Evolutionary conservation across 2,329 filamentous ascomycete species (phyloP).

Genomic region (Trichoderma atroviride): DNA sequence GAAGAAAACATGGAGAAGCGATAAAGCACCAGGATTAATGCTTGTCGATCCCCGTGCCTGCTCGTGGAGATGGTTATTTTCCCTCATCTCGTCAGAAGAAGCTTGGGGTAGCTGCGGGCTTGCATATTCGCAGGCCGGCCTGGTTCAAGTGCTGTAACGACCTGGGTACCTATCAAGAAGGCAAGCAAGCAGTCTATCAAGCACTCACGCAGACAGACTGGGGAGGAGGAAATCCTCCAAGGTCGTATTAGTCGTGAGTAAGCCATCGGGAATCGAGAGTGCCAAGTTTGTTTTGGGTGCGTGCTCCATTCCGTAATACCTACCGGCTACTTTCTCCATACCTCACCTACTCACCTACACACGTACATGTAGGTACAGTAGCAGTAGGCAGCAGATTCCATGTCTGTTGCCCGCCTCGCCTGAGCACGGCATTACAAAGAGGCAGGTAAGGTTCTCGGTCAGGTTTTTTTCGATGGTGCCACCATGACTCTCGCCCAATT

Average conservation of each 20-base stretch:
- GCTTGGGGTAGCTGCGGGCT: neutral
- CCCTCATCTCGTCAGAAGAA: slow-evolving; percentile 9
- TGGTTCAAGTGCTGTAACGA: neutral
- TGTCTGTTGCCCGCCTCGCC: slow-evolving; percentile 16
- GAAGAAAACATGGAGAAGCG: slow-evolving; percentile 27
- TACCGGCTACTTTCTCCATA: neutral
- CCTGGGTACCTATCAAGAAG: neutral
- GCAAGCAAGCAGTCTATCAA: neutral
- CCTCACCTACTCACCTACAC: neutral
- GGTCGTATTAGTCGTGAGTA: neutral
- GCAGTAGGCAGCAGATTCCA: neutral
- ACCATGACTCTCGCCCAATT: slow-evolving; percentile 19
- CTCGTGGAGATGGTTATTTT: slow-evolving; percentile 20
- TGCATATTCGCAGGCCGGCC: neutral
- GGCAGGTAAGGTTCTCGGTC: slow-evolving; percentile 12
- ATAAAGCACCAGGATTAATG: slow-evolving; percentile 21
- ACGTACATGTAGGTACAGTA: no score
- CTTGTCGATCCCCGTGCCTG: slow-evolving; percentile 26
- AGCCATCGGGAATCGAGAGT: neutral
- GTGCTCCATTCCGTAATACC: neutral
- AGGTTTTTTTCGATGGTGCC: slow-evolving; percentile 18
- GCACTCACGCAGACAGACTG: neutral
- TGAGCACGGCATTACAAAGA: slow-evolving; percentile 19
- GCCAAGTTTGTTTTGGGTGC: neutral
- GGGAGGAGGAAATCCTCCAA: neutral